These are phyloP conservation scores for Microsporum ferrugineum DNA, from an alignment of 2,329 filamentous ascomycete genomes.

Conservation along the genomic window DNA sequence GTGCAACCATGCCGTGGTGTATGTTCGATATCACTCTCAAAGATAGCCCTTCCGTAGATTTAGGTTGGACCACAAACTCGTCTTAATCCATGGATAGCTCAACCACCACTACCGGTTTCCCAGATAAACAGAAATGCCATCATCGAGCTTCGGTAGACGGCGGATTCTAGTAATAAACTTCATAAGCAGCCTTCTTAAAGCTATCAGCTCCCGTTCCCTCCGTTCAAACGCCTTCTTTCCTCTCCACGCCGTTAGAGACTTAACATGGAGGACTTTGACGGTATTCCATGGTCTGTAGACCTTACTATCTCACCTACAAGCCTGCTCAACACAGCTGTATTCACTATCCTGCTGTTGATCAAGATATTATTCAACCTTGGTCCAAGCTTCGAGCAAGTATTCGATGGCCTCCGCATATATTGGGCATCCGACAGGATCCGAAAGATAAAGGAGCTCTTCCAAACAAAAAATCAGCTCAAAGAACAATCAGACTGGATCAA, in stretches of 20 bases:
- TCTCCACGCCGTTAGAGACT: neutral
- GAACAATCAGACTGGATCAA: neutral
- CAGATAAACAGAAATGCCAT: too few relatives aligned
- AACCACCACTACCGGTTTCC: too few relatives aligned
- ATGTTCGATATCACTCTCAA: too few relatives aligned
- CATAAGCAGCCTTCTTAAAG: too few relatives aligned
- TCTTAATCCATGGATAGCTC: too few relatives aligned
- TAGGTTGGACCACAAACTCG: too few relatives aligned
- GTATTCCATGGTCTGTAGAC: neutral
- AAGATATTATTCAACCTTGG: neutral
- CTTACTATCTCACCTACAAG: neutral
- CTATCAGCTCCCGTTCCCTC: neutral
- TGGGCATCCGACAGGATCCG: constrained; percentile 1
- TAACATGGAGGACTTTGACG: neutral
- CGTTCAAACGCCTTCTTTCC: neutral
- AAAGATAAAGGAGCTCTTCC: neutral
- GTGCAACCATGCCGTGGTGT: too few relatives aligned
- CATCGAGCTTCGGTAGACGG: too few relatives aligned
- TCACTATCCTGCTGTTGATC: neutral
- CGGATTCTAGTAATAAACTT: too few relatives aligned
- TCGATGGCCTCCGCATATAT: neutral
- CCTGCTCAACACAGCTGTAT: neutral
- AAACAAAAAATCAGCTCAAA: neutral
- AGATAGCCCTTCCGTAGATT: too few relatives aligned
- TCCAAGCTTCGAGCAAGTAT: neutral